phyloP scores from a whole-genome alignment of 352 stramenopile species.

The Phytophthora citricola region DNA sequence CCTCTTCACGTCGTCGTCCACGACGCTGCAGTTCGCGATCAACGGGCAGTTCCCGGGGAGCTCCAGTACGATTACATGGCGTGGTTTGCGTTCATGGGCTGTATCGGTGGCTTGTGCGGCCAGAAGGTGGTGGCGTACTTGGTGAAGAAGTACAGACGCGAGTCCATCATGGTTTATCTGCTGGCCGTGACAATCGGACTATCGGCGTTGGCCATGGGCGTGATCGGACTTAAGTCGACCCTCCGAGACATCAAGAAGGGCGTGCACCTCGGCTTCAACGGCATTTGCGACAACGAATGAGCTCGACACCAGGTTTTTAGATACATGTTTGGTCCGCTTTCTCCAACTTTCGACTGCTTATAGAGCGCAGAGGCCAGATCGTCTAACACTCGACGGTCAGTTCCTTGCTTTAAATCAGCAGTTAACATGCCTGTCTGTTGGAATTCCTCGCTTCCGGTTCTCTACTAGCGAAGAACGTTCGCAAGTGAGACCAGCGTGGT shows the following conservation, averaged over 20 bases:
- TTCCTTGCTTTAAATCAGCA: slow-evolving; percentile 8
- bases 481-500: not conserved
- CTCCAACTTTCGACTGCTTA: not conserved
- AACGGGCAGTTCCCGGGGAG: slow-evolving; percentile 76
- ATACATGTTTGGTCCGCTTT: slow-evolving; percentile 1
- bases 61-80: slow-evolving; percentile 92
- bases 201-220: slow-evolving; percentile 73
- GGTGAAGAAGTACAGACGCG: slow-evolving; percentile 91
- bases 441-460: slow-evolving; percentile 3
- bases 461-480: no score
- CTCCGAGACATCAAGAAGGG: slow-evolving; percentile 65
- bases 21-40: slow-evolving; percentile 90
- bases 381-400: not conserved
- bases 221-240: slow-evolving; percentile 67
- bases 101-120: slow-evolving; percentile 79
- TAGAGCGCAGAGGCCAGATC: not conserved
- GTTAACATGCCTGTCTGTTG: not conserved
- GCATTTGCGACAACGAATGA: slow-evolving; percentile 70
- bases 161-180: slow-evolving; percentile 88
- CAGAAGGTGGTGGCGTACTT: slow-evolving; percentile 89
- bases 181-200: slow-evolving; percentile 74
- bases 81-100: slow-evolving; percentile 92
- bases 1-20: slow-evolving; percentile 93
- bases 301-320: slow-evolving; percentile 2
- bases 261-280: slow-evolving; percentile 68